Evolutionary conservation across 2,329 filamentous ascomycete species (phyloP).

Genomic region (Phoma sp.): DNA sequence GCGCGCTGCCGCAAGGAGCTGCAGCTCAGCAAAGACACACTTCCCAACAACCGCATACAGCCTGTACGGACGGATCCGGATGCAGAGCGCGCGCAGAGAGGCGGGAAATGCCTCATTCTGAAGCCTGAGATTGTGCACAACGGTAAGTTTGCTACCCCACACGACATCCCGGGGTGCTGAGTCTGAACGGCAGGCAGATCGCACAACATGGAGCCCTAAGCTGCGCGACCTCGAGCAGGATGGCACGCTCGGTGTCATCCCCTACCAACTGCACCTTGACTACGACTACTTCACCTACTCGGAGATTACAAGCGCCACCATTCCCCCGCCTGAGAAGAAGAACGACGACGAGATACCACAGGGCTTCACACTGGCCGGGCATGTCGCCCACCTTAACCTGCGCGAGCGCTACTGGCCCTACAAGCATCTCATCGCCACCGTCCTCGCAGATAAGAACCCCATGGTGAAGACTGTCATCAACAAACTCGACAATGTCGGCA

Average conservation of each 20-base stretch:
- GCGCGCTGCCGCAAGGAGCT: slow-evolving; percentile 73
- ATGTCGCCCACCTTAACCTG: slow-evolving; percentile 94
- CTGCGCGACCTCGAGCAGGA: slow-evolving; percentile 73
- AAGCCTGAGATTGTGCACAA: slow-evolving; percentile 52
- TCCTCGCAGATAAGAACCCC: slow-evolving; percentile 89
- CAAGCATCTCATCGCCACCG: slow-evolving; percentile 83
- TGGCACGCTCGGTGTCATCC: slow-evolving; percentile 73
- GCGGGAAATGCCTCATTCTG: slow-evolving; percentile 56
- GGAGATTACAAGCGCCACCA: slow-evolving; percentile 81
- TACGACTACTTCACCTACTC: slow-evolving; percentile 89
- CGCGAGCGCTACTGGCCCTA: slow-evolving; percentile 83
- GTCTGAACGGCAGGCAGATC: slow-evolving; percentile 60
- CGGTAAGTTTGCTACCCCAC: slow-evolving; percentile 36
- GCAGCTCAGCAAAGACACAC: slow-evolving; percentile 69
- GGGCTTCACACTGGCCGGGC: slow-evolving; percentile 88
- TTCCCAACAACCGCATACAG: slow-evolving; percentile 69
- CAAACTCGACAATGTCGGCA: slow-evolving; percentile 88
- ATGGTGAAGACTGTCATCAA: slow-evolving; percentile 89
- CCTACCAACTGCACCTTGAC: slow-evolving; percentile 77
- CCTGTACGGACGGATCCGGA: slow-evolving; percentile 68
- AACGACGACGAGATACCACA: slow-evolving; percentile 81
- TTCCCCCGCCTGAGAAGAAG: slow-evolving; percentile 73
- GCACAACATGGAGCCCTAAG: slow-evolving; percentile 77
- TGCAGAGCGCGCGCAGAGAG: slow-evolving; percentile 59
- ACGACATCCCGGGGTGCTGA: slow-evolving; percentile 33